Evolutionary conservation across 2,329 filamentous ascomycete species (phyloP), one percentile per base, ranked within the genome.

Genomic region (Alternaria sp.): DNA sequence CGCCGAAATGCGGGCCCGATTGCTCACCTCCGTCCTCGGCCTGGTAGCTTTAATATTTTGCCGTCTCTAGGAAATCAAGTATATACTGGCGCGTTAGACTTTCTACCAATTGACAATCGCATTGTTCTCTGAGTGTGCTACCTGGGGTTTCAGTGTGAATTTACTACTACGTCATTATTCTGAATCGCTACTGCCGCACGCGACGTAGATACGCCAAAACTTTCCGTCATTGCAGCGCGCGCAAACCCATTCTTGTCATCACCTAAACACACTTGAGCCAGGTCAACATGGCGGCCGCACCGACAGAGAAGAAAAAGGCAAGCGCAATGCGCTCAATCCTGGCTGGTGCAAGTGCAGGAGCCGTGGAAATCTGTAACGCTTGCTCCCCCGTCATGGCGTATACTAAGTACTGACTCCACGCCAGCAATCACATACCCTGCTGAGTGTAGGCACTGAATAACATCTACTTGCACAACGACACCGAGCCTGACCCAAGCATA

Each of bases 281-380:
- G 26, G 26, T 36, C 54, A 63, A 20, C 32, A 75, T 76, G 74
- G 68, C 74, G 47, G 61, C 74, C 12, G 58, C 68, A 54, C 58
- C 69, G 9, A 54, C 67, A 32, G 76, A 79, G 53, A 79, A 78
- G 69, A 78, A 78, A 60, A 77, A 77, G 81, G 92, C 94, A 47
- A 97, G 91, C 74, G 87, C 91, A 49, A 80, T 97, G 76, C 91
- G 95, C 69, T 97, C 93, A 61, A 92, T 98, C 71, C 84, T 98
- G 71, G 95, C 95, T 57, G 95, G 95, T 65, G 92, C 93, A 57
- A 91, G 91, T n/a, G 95, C 94, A 55, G 95, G 95, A 73, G 95
- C 94, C 55, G 87, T 98, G 67, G 94, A 99, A 82, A 98, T 98
- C 78, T 88, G 91, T 94, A 83, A 70, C 81, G 70, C 47, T 30